Evolutionary conservation across 768 basidiomycete genomes (phyloP).

Genomic region (Hypholoma sublateritium): DNA sequence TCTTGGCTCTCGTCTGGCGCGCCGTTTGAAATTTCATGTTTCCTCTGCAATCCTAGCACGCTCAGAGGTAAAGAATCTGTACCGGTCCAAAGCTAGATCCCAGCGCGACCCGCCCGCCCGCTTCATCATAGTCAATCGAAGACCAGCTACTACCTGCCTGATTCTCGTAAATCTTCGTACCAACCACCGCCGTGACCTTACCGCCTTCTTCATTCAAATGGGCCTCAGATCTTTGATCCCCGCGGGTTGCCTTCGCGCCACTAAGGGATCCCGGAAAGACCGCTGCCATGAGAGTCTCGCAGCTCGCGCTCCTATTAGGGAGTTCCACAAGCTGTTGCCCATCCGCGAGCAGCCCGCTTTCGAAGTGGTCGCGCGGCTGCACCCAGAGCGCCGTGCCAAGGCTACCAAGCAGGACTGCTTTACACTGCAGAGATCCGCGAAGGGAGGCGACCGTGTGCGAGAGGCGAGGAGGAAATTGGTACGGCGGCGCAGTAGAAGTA

Average conservation of each 20-base stretch:
- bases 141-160: slow-evolving; percentile 44
- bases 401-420: slow-evolving; percentile 50
- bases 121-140: slow-evolving; percentile 63
- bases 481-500: slow-evolving; percentile 19
- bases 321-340: slow-evolving; percentile 21
- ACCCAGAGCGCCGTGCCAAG: slow-evolving; percentile 66
- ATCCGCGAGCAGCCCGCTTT: slow-evolving; percentile 34
- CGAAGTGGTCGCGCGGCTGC: slow-evolving; percentile 48
- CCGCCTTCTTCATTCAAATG: neutral
- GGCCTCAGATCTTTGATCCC: too few relatives aligned
- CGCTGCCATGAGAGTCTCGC: slow-evolving; percentile 46
- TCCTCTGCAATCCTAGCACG: too few relatives aligned
- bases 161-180: slow-evolving; percentile 17
- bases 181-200: neutral
- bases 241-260: too few relatives aligned
- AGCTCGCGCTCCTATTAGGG: slow-evolving; percentile 8
- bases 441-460: slow-evolving; percentile 34
- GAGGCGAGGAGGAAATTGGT: slow-evolving; percentile 50
- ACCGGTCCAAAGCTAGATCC: slow-evolving; percentile 51
- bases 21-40: too few relatives aligned
- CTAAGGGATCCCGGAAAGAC: slow-evolving; percentile 50
- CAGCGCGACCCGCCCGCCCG: slow-evolving; percentile 49
- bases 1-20: too few relatives aligned
- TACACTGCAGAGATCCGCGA: slow-evolving; percentile 55
- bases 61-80: slow-evolving; percentile 35